These are phyloP conservation scores for Scolecobasidium constrictum DNA, from an alignment of 2,329 filamentous ascomycete species.

Conservation along the genomic window DNA sequence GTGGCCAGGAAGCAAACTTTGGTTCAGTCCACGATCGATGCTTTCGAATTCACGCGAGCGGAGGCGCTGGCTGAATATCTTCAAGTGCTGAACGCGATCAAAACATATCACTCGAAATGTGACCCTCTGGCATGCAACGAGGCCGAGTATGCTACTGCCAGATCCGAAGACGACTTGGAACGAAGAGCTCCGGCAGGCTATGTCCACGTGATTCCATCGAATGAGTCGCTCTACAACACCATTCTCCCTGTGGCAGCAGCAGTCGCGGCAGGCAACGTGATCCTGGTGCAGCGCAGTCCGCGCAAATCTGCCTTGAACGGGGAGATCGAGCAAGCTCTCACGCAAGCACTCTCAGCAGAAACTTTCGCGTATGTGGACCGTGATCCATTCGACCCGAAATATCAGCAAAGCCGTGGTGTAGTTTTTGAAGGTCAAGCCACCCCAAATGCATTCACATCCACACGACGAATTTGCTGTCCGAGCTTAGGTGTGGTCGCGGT, in stretches of 20 bases:
- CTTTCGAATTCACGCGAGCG: slow-evolving; percentile 22
- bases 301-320: slow-evolving; percentile 22
- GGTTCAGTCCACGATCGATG: slow-evolving; percentile 26
- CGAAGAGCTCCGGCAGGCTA: slow-evolving; percentile 28
- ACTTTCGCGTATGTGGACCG: slow-evolving; percentile 34
- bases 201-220: slow-evolving; percentile 37
- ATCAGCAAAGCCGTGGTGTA: slow-evolving; percentile 18
- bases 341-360: slow-evolving; percentile 34
- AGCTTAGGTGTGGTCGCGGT: slow-evolving; percentile 38
- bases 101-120: slow-evolving; percentile 28
- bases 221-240: slow-evolving; percentile 36
- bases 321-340: slow-evolving; percentile 28
- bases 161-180: slow-evolving; percentile 26
- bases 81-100: slow-evolving; percentile 28
- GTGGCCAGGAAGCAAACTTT: slow-evolving; percentile 24
- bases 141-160: slow-evolving; percentile 32
- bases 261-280: slow-evolving; percentile 40
- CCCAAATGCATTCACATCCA: not conserved
- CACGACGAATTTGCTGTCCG: slow-evolving; percentile 21
- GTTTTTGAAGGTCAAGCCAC: slow-evolving; percentile 22
- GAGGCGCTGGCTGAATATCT: slow-evolving; percentile 33
- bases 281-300: slow-evolving; percentile 34
- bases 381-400: slow-evolving; percentile 17
- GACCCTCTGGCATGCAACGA: slow-evolving; percentile 27
- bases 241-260: slow-evolving; percentile 35